Percentiles rank a stretch among this genome's conserved stretches.
Conservation (phyloP, 495 filamentous ascomycete species). For the Penicillium coffeae region DNA sequence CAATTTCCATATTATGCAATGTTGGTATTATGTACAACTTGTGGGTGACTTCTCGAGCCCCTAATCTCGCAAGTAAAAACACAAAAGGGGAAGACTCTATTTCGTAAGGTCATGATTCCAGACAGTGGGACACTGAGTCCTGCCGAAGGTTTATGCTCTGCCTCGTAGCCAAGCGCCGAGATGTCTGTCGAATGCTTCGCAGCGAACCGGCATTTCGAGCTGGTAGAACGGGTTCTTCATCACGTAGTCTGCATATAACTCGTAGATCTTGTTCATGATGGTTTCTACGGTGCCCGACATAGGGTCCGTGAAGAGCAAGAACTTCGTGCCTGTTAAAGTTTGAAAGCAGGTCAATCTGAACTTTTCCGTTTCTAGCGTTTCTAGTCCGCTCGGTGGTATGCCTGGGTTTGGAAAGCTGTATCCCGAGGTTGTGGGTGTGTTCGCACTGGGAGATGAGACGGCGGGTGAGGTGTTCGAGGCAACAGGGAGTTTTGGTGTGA, state of each 20-base stretch:
- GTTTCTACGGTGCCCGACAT: slow-evolving; percentile 81
- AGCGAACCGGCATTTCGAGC: slow-evolving; percentile 93
- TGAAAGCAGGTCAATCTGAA: slow-evolving; percentile 95
- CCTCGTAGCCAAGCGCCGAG: slow-evolving; percentile 51
- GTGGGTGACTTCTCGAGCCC: slow-evolving; percentile 1
- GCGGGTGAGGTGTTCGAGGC: slow-evolving; percentile 28
- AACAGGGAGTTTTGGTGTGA: slow-evolving; percentile 55
- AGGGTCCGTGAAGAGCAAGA: slow-evolving; percentile 91
- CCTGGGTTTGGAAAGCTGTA: slow-evolving; percentile 46
- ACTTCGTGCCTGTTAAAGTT: slow-evolving; percentile 91
- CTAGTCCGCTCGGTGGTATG: slow-evolving; percentile 62
- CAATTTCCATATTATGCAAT: slow-evolving; percentile 12
- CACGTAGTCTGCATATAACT: slow-evolving; percentile 93
- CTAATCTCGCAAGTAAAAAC: not conserved
- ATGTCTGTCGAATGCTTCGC: slow-evolving; percentile 89
- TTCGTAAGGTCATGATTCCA: slow-evolving; percentile 28
- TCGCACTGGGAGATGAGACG: slow-evolving; percentile 21
- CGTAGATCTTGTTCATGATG: slow-evolving; percentile 79
- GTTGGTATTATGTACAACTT: slow-evolving; percentile 23
- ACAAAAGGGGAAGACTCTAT: slow-evolving; percentile 15
- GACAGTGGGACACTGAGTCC: not conserved
- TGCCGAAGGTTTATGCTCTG: slow-evolving; percentile 21
- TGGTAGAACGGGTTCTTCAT: slow-evolving; percentile 99
- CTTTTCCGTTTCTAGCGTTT: slow-evolving; percentile 84
- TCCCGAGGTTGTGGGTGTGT: slow-evolving; percentile 22